phyloP scores from a whole-genome alignment of 345 rosid species.

The Eutrema yunnanense region DNA sequence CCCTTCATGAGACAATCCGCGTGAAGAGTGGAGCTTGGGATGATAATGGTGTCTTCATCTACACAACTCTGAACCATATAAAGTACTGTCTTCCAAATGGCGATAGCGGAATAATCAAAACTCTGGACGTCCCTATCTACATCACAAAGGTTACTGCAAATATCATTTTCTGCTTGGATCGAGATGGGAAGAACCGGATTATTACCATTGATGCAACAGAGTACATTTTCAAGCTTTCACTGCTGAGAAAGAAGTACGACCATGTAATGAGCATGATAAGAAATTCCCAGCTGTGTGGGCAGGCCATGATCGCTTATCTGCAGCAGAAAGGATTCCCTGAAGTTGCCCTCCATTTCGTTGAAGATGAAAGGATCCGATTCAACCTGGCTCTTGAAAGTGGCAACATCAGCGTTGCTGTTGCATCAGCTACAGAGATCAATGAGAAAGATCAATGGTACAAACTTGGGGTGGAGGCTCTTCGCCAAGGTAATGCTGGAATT shows the following conservation, averaged over 20 bases:
- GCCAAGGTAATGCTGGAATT: conserved; percentile 89
- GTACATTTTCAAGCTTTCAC: conserved; percentile 78
- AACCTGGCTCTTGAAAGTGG: conserved; percentile 96
- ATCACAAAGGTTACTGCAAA: conserved; percentile 70
- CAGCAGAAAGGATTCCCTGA: conserved; percentile 98
- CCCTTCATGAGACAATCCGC: conserved; percentile 88
- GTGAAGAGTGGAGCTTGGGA: conserved; percentile 98
- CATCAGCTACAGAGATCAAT: conserved; percentile 91
- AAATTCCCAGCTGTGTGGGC: conserved; percentile 92
- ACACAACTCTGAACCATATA: conserved; percentile 81
- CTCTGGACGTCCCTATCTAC: conserved; percentile 82
- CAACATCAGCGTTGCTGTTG: conserved; percentile 90
- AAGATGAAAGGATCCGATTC: conserved; percentile 89
- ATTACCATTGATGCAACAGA: conserved; percentile 69
- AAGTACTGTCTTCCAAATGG: conserved; percentile 97
- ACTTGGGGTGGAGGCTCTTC: conserved; percentile 97
- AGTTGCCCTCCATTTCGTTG: conserved; percentile 96
- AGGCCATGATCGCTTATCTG: conserved; percentile 93
- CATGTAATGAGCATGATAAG: conserved; percentile 95
- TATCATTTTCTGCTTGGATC: conserved; percentile 72
- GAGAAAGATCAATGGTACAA: conserved; percentile 94
- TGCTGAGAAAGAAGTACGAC: conserved; percentile 75
- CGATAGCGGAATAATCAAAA: conserved; percentile 74
- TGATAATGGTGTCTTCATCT: conserved; percentile 87
- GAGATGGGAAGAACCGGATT: conserved; percentile 46